Base-by-base conservation (phyloP, 305 asterid genomes). In the Fraxinus latifolia region DNA sequence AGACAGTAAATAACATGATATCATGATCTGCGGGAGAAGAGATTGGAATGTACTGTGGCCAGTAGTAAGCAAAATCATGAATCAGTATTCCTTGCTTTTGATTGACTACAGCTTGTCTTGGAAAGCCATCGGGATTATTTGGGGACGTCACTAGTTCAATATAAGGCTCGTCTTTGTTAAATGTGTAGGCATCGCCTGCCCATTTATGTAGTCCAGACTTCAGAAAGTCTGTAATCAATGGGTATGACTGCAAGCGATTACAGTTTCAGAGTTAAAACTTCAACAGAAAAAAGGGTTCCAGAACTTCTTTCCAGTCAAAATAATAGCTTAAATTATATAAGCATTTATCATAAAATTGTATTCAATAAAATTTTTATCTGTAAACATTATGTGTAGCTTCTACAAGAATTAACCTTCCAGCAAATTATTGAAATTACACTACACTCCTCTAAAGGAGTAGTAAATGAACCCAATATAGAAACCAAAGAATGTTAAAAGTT, bases 41-140 rank as follows among this genome's bases (percentile, higher is more conserved):
- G 81, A 95, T 93, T n/a, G 98, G 83, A 80, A 92, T 87, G 36
- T 95, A 94, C 50, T 95, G 99, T 0, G 99, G 99, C 99, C 99
- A 95, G 84, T 93, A 93, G 86, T 95, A 95, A 25, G 99, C 99
- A 12, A 92, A 82, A 85, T 95, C 99, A 33, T 95, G 97, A 62
- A 95, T 83, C 34, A 95, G 74, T 50, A 89, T 85, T 7, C 97
- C 95, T 75, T 84, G 81, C 2, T 81, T 74, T 42, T 86, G 86
- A 79, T 93, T 91, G 53, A 95, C 97, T 79, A 94, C 94, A 0
- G 97, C 84, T 68, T 86, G 85, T 80, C 99, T 92, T 15, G 88
- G 81, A 14, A 90, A 81, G 65, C 99, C 99, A 68, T 95, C 99
- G 3, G 99, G 99, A 79, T 95, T 95, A 89, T 95, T 95, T 11